Evolutionary conservation across 2,329 filamentous ascomycete species (phyloP).

Genomic region (Alternaria conjuncta): DNA sequence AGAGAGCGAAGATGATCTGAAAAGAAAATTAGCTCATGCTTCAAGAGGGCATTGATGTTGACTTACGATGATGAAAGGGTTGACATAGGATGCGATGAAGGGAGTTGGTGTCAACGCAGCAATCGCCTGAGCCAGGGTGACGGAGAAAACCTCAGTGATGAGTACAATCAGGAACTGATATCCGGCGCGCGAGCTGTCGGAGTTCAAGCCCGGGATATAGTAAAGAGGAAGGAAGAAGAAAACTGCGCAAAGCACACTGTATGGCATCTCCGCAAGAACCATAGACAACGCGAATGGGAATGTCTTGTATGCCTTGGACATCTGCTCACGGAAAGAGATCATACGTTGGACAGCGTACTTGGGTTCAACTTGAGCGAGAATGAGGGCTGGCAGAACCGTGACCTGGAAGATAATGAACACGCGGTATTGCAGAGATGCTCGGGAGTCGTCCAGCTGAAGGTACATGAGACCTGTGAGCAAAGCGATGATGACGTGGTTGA

Average conservation of each 20-base stretch:
- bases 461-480: constrained; percentile 81
- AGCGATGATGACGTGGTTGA: constrained; percentile 81
- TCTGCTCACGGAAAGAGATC: constrained; percentile 85
- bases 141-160: constrained; percentile 82
- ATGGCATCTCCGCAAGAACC: constrained; percentile 84
- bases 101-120: constrained; percentile 78
- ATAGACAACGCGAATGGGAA: constrained; percentile 79
- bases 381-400: constrained; percentile 81
- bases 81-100: constrained; percentile 79
- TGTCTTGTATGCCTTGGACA: constrained; percentile 84
- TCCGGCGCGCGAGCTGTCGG: constrained; percentile 69
- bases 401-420: constrained; percentile 92
- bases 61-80: constrained; percentile 59
- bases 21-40: constrained; percentile 51
- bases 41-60: not conserved
- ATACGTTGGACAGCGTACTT: constrained; percentile 82
- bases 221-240: constrained; percentile 84
- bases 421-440: constrained; percentile 79
- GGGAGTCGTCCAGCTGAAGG: constrained; percentile 76
- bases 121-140: constrained; percentile 76
- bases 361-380: constrained; percentile 82
- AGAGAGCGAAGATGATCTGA: constrained; percentile 79
- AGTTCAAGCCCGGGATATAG: constrained; percentile 79
- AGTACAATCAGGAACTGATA: constrained; percentile 89
- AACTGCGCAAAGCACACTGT: constrained; percentile 79